Percentiles rank a stretch among this genome's conserved stretches.
phyloP scores from a whole-genome alignment of 164 flowering plant species.

The Magnolia sinica region DNA sequence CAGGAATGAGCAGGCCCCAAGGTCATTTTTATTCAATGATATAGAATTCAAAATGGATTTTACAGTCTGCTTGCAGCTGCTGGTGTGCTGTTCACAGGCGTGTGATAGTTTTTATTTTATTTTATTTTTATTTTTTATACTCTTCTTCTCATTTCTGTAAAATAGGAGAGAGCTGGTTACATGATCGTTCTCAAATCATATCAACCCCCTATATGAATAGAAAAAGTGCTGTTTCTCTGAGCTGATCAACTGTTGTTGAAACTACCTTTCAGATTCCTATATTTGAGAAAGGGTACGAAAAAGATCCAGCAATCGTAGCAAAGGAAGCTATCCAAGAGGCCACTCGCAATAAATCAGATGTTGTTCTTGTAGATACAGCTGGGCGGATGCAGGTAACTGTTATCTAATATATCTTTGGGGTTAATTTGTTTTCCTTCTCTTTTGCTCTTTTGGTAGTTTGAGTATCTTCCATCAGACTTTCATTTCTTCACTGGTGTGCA shows the following conservation, averaged over 20 bases:
- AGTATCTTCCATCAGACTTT: not conserved
- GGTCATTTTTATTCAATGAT: not conserved
- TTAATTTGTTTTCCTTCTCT: not conserved
- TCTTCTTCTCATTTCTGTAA: no score
- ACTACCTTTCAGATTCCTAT: conserved; percentile 64
- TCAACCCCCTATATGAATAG: not conserved
- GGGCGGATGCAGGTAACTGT: conserved; percentile 89
- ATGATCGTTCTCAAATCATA: not conserved
- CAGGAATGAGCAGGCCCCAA: not conserved
- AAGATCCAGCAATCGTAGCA: conserved; percentile 94
- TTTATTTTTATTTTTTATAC: no score
- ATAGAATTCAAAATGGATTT: not conserved
- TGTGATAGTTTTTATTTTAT: not conserved
- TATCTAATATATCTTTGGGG: not conserved
- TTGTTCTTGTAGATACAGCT: conserved; percentile 97
- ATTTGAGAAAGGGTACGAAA: conserved; percentile 97
- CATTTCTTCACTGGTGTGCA: not conserved
- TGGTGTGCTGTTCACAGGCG: not conserved
- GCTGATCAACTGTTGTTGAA: conserved; percentile 2
- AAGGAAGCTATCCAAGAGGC: conserved; percentile 98
- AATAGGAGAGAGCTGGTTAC: no score
- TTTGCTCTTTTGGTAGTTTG: not conserved
- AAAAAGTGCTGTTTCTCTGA: conserved; percentile 1
- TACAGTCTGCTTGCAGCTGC: not conserved
- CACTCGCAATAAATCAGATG: conserved; percentile 78